Evolutionary conservation across 441 rosid species (phyloP), one percentile per base, ranked within the genome.

Genomic region (Metrosideros polymorpha): DNA sequence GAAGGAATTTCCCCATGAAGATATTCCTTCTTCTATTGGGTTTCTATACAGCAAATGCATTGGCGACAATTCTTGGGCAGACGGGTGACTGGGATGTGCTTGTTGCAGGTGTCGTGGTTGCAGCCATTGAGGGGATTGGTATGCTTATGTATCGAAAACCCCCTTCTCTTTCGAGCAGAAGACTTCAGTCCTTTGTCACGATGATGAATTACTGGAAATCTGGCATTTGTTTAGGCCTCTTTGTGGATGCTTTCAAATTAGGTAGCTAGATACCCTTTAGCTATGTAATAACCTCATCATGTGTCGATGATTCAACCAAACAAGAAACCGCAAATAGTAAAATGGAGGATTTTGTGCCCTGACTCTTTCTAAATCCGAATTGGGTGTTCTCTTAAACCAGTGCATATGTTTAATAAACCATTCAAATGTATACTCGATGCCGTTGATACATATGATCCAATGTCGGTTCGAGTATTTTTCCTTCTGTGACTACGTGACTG

Each of bases 41-140:
- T 54, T 98, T 98, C 93, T 98, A 96, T 88, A 95, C 98, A 0
- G 99, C 99, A 56, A 98, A 98, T 91, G 99, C 99, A 29, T 88
- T 98, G 53, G 99, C 99, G 7, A 98, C 98, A 1, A 98, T 96
- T 90, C 99, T 98, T 75, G 98, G 99, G 45, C 99, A 98, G 90
- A 96, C 99, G 6, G 99, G 99, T 86, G 99, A 98, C 43, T 98
- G 98, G 99, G 99, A 96, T 79, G 99, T 96, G 35, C 89, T 98
- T 61, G 99, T 95, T 18, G 99, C 99, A 0, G 99, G 98, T 24
- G 89, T 96, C n/a, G 96, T 96, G 30, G 99, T 96, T 50, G 98
- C 99, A 49, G 98, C 99, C 51, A 94, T 98, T 19, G 98, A 96
- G 87, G 98, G 98, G 30, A 96, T 95, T 24, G 99, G 99, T 77